Evolutionary conservation across 768 basidiomycete species (phyloP).

Genomic region (Zangia roseola): DNA sequence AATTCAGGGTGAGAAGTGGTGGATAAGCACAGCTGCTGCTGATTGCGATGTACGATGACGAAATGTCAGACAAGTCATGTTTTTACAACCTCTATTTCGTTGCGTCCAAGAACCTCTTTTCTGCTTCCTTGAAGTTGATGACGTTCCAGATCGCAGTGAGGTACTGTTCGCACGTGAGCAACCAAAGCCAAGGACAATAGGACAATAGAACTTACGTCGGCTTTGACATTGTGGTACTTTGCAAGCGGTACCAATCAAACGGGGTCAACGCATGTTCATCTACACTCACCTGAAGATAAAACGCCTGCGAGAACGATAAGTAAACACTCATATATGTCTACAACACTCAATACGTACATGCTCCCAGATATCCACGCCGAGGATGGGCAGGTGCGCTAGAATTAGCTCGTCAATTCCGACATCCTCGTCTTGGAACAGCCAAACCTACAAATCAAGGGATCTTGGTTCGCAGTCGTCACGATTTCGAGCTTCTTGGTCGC

Average conservation of each 20-base stretch:
- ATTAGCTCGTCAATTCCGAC: conserved; percentile 6
- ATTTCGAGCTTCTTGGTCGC: conserved; percentile 77
- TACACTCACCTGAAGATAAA: conserved; percentile 45
- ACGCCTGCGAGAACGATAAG: conserved; percentile 46
- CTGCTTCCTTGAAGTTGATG: conserved; percentile 94
- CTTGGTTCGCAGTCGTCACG: conserved; percentile 94
- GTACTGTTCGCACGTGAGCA: conserved; percentile 53
- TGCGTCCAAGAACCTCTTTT: conserved; percentile 49
- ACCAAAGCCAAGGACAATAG: neutral
- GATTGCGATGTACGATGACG: conserved; percentile 7
- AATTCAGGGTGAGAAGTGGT: neutral
- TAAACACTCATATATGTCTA: conserved; percentile 2
- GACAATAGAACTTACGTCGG: conserved; percentile 61
- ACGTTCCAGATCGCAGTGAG: conserved; percentile 95
- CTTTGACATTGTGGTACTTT: conserved; percentile 91
- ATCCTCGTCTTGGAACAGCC: neutral
- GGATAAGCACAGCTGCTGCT: conserved; percentile 1
- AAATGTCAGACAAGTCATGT: neutral
- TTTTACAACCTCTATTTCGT: conserved; percentile 21
- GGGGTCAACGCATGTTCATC: neutral
- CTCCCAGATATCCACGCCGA: conserved; percentile 98
- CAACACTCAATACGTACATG: conserved; percentile 52
- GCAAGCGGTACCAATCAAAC: conserved; percentile 24
- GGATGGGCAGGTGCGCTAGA: conserved; percentile 80
- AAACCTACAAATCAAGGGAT: conserved; percentile 72